These are phyloP conservation scores for Selaginella tamariscina DNA, from an alignment of 75 land plant genomes.

Conservation along the genomic window DNA sequence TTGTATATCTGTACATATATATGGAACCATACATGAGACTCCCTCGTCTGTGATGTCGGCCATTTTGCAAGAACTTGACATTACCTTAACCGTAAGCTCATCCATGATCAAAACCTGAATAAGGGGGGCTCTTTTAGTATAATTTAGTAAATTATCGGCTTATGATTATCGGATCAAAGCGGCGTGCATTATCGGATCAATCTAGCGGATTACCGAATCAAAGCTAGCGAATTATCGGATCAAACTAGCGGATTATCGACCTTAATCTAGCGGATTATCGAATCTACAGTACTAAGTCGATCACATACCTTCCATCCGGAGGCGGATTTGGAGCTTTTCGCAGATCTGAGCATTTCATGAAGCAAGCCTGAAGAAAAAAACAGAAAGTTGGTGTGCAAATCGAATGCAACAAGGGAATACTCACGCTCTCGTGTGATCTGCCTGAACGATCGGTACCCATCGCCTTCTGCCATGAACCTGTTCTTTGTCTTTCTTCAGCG, in stretches of 20 bases:
- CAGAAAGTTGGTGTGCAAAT: slow-evolving; percentile 1
- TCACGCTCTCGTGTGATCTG: slow-evolving; percentile 39
- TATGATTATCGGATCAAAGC: not conserved
- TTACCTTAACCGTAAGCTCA: slow-evolving; percentile 74
- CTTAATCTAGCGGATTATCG: not conserved
- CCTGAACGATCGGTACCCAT: slow-evolving; percentile 28
- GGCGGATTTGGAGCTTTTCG: slow-evolving; percentile 41
- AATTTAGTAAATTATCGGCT: not conserved
- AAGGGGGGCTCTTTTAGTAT: not conserved
- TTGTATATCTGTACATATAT: slow-evolving; percentile 9
- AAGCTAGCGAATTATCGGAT: not conserved
- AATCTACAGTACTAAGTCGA: not conserved
- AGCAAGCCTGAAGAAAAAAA: slow-evolving; percentile 48
- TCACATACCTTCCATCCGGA: slow-evolving; percentile 63
- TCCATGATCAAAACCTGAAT: slow-evolving; percentile 93
- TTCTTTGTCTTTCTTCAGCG: too few relatives aligned
- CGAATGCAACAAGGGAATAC: slow-evolving; percentile 5
- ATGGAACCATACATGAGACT: slow-evolving; percentile 61
- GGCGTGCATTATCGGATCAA: not conserved
- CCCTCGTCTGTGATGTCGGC: slow-evolving; percentile 98
- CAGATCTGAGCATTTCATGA: slow-evolving; percentile 77
- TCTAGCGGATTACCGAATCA: not conserved
- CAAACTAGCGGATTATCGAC: not conserved
- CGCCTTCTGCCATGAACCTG: not conserved
- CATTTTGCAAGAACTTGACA: slow-evolving; percentile 94